Base-by-base conservation (phyloP, 106 monocot genomes). In the Dendrobium nobile region DNA sequence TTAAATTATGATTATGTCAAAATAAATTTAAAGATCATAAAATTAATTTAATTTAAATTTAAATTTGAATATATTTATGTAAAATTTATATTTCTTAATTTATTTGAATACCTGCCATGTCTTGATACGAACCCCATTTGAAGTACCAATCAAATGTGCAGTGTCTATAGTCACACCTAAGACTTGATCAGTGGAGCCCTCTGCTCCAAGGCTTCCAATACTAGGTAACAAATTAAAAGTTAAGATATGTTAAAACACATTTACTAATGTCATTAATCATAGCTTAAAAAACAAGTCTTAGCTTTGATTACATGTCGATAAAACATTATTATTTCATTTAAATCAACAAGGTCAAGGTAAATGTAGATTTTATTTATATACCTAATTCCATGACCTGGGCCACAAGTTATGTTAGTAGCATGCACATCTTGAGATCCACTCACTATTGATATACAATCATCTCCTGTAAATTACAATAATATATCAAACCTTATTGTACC, bases 341-440 rank as follows among this genome's bases (percentile, higher is more conserved):
- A 45, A 45, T 45, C 9, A 45, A 45, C 45, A 7, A 9, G 45
- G 1, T 9, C 6, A 45, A 0, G 1, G 45, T 45, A 45, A 45
- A 51, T 3, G 15, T 16, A n/a, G 15, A n/a, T 33, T 70, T 20
- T 31, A n/a, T 70, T 37, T 40, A 3, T 42, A 20, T 47, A 93
- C 96, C 96, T 93, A 70, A 96, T 96, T 43, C 96, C 96, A 84
- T 96, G 93, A 27, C 96, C 96, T 9, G 90, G 93, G 33, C 94
- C 93, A 65, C 96, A 93, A 54, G 64, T 41, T 48, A 87, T 89
- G 80, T 86, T 79, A 9, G 47, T 82, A 1, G 77, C 89, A 27
- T 33, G 75, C 10, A 96, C 73, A 41, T 51, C 78, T 31, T 41
- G 78, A 0, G 96, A 88, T 44, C 89, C 93, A 9, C 37, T 81